These are phyloP conservation scores for Kazachstania bromeliacearum DNA, from an alignment of 805 yeast genomes.

Conservation along the genomic window DNA sequence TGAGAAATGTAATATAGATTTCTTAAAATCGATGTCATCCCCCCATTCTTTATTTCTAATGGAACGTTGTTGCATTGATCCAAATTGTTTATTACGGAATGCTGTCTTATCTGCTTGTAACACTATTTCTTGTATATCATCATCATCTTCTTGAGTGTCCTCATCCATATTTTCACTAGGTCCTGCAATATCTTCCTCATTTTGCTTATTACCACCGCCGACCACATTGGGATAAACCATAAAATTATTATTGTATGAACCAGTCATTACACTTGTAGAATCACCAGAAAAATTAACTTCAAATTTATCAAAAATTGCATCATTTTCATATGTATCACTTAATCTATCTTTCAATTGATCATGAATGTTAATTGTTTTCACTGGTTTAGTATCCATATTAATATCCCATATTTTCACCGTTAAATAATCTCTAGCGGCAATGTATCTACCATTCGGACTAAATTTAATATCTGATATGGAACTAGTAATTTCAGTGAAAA, in stretches of 20 bases:
- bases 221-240: slow-evolving; percentile 89
- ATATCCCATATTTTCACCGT: slow-evolving; percentile 97
- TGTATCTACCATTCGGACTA: slow-evolving; percentile 83
- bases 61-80: slow-evolving; percentile 35
- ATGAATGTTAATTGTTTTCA: slow-evolving; percentile 90
- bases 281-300: slow-evolving; percentile 95
- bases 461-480: slow-evolving; percentile 91
- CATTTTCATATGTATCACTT: slow-evolving; percentile 97
- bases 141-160: slow-evolving; percentile 4
- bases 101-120: slow-evolving; percentile 98
- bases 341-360: slow-evolving; percentile 87
- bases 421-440: slow-evolving; percentile 95
- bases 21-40: slow-evolving; percentile 85
- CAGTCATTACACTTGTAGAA: slow-evolving; percentile 86
- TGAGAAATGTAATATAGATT: slow-evolving; percentile 86
- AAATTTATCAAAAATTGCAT: slow-evolving; percentile 96
- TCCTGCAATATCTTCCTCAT: background rate
- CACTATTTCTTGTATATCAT: slow-evolving; percentile 46
- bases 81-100: slow-evolving; percentile 49
- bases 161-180: background rate
- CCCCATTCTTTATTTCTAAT: slow-evolving; percentile 38
- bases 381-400: slow-evolving; percentile 91
- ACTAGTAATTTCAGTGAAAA: slow-evolving; percentile 94
- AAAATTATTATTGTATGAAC: slow-evolving; percentile 93
- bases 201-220: slow-evolving; percentile 18